These are phyloP conservation scores for Leishmania mexicana DNA, from an alignment of 208 protist species.

Conservation along the genomic window DNA sequence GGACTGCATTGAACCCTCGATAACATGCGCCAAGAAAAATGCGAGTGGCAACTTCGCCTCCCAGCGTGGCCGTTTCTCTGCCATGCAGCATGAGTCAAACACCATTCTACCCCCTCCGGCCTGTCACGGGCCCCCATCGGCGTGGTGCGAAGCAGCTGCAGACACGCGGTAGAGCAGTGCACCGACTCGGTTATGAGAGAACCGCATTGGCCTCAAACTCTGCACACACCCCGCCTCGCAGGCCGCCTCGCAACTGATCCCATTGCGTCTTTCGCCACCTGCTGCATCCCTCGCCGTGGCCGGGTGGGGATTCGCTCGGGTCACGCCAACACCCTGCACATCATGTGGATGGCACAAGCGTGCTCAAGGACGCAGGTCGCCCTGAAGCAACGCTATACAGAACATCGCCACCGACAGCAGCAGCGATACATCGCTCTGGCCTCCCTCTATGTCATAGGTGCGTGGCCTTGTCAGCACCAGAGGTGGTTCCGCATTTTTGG, in stretches of 20 bases:
- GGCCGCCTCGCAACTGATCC: background rate
- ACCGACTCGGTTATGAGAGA: background rate
- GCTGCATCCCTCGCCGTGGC: background rate
- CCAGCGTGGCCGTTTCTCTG: background rate
- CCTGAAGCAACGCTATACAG: background rate
- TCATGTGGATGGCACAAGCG: background rate
- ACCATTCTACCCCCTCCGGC: background rate
- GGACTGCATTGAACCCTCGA: background rate
- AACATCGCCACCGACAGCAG: background rate
- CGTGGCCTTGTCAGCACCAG: background rate
- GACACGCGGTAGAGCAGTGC: background rate
- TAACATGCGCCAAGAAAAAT: background rate
- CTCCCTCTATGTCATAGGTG: background rate
- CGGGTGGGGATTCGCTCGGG: background rate
- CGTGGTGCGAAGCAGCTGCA: background rate
- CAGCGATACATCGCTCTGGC: background rate
- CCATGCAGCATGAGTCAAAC: background rate
- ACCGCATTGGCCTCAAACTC: background rate
- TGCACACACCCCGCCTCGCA: background rate
- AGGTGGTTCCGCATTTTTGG: background rate
- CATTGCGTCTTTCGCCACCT: background rate
- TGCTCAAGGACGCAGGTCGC: background rate
- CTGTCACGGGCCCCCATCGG: background rate
- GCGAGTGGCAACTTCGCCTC: background rate
- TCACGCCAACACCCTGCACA: background rate